A percentile compares a stretch with the other conserved stretches of the same genome.
Conservation (phyloP, 2,329 filamentous ascomycete genomes). For the Cordyceps tenuipes region DNA sequence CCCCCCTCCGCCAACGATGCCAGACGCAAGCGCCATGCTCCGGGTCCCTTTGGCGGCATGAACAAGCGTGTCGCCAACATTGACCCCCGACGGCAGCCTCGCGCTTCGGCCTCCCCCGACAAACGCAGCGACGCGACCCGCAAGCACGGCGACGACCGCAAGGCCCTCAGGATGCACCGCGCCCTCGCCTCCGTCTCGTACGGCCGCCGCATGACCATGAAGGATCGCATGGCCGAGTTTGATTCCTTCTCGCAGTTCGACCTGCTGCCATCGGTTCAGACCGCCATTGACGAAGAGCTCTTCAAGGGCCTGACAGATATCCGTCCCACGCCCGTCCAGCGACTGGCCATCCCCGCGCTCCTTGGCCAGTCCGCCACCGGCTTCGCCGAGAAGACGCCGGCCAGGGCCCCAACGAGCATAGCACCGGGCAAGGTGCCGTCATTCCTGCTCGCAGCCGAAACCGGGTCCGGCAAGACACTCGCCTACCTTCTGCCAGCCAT, state of each 20-base stretch:
- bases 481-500: constrained; percentile 82
- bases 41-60: constrained; percentile 48
- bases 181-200: constrained; percentile 71
- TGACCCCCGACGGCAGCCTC: constrained; percentile 18
- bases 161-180: constrained; percentile 91
- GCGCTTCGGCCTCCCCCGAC: constrained; percentile 14
- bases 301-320: constrained; percentile 67
- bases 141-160: constrained; percentile 36
- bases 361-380: constrained; percentile 43
- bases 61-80: constrained; percentile 43
- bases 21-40: constrained; percentile 29
- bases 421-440: constrained; percentile 15
- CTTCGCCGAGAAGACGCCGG: constrained; percentile 22
- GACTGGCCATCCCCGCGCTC: constrained; percentile 76
- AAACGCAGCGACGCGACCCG: constrained; percentile 22
- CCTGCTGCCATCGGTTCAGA: constrained; percentile 61
- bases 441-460: constrained; percentile 88
- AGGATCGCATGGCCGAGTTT: constrained; percentile 52
- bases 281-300: constrained; percentile 64
- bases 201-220: constrained; percentile 46
- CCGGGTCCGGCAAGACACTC: constrained; percentile 92
- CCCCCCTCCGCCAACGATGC: constrained; percentile 26
- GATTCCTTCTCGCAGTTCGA: constrained; percentile 76
- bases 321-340: constrained; percentile 80
- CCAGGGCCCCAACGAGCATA: constrained; percentile 28